Conservation (phyloP, 148 eudicot genomes). For the Fagopyrum tataricum region DNA sequence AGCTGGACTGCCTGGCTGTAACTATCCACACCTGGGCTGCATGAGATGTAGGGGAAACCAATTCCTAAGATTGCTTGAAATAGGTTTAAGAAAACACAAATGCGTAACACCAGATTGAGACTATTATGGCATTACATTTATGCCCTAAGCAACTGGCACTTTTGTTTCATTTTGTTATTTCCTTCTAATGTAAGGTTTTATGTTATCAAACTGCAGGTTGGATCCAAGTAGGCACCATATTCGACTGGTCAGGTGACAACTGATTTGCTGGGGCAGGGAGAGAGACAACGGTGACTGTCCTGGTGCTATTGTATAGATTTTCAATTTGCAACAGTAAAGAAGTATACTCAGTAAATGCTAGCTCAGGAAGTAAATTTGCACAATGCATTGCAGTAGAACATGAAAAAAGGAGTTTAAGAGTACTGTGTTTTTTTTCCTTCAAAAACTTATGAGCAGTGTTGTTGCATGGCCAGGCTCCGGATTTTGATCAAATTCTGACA, state of each 20-base stretch:
- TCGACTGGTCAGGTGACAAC: no score
- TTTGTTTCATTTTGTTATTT: not conserved
- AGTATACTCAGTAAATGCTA: not conserved
- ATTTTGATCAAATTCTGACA: not conserved
- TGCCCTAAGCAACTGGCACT: not conserved
- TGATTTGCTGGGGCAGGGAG: not conserved
- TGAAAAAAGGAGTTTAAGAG: not conserved
- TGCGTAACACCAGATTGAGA: no score
- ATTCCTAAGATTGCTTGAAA: no score
- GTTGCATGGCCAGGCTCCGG: not conserved
- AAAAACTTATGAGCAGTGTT: not conserved
- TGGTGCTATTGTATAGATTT: not conserved
- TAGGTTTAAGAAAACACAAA: no score
- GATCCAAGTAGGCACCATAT: not conserved
- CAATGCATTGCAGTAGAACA: slow-evolving; percentile 6
- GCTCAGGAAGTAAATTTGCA: not conserved
- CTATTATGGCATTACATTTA: no score
- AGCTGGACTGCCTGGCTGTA: no score
- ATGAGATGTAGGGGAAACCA: no score
- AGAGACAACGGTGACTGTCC: not conserved
- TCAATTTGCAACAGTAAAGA: not conserved
- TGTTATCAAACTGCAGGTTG: not conserved
- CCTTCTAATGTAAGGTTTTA: not conserved
- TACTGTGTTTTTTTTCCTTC: not conserved
- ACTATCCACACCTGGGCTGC: no score